A percentile compares a stretch with the other conserved stretches of the same genome.
phyloP scores from a whole-genome alignment of 2,329 filamentous ascomycete genomes.

The Aspergillaceae sp. region DNA sequence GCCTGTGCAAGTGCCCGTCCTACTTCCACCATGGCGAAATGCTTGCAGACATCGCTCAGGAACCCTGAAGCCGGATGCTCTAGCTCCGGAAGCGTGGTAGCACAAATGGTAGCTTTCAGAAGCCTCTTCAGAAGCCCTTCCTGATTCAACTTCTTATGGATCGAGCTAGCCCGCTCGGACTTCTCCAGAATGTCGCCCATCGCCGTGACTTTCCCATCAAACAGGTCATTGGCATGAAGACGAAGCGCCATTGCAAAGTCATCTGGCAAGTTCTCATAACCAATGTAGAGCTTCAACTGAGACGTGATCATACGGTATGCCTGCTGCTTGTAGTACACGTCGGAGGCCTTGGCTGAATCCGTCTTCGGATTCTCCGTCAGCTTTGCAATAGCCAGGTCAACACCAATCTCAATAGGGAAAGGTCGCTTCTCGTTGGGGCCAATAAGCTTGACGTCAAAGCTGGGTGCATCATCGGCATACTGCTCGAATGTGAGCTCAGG shows the following conservation, averaged over 20 bases:
- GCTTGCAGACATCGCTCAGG: slow-evolving; percentile 71
- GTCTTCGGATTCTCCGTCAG: slow-evolving; percentile 69
- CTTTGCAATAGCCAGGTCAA: slow-evolving; percentile 82
- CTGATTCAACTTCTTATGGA: slow-evolving; percentile 77
- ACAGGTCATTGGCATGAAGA: slow-evolving; percentile 78
- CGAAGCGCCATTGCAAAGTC: slow-evolving; percentile 78
- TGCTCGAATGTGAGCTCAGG: slow-evolving; percentile 73
- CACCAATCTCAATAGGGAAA: slow-evolving; percentile 76
- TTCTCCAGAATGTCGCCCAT: slow-evolving; percentile 60
- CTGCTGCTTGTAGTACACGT: slow-evolving; percentile 86
- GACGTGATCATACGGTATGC: slow-evolving; percentile 79
- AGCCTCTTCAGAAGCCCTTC: slow-evolving; percentile 76
- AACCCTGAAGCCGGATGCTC: slow-evolving; percentile 67
- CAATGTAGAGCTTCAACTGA: slow-evolving; percentile 84
- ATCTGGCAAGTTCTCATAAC: slow-evolving; percentile 77
- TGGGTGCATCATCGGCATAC: slow-evolving; percentile 79
- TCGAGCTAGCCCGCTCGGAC: slow-evolving; percentile 72
- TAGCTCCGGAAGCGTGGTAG: slow-evolving; percentile 72
- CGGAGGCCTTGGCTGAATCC: slow-evolving; percentile 51
- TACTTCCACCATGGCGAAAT: slow-evolving; percentile 85
- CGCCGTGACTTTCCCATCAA: slow-evolving; percentile 63
- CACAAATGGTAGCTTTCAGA: slow-evolving; percentile 79
- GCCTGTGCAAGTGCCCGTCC: slow-evolving; percentile 73
- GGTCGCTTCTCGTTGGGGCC: slow-evolving; percentile 82
- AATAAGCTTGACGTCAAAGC: slow-evolving; percentile 79